Conservation (phyloP, 1,284 basidiomycete species). For the Phylloporus sp. region DNA sequence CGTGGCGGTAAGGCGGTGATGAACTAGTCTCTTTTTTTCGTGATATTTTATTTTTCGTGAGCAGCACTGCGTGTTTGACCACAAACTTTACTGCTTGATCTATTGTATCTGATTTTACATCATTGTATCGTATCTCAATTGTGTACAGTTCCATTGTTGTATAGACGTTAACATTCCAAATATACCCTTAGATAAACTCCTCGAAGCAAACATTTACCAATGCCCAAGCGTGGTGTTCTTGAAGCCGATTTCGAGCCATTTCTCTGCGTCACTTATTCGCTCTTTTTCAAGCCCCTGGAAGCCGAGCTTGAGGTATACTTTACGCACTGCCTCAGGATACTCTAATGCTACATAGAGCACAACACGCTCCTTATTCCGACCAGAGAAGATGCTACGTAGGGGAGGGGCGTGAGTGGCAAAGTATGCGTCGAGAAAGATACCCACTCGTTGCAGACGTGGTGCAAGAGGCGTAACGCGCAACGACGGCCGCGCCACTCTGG, state of each 20-base stretch:
- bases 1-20: conserved; percentile 43
- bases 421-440: conserved; percentile 19
- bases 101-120: not conserved
- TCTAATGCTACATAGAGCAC: conserved; percentile 57
- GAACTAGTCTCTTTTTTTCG: conserved; percentile 11
- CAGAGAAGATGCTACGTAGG: not conserved
- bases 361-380: conserved; percentile 42
- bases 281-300: conserved; percentile 25
- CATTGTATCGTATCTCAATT: not conserved
- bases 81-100: not conserved
- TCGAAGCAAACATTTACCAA: conserved; percentile 16
- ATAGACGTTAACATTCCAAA: not conserved
- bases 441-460: conserved; percentile 51
- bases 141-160: not conserved
- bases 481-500: conserved; percentile 48
- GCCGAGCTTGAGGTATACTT: conserved; percentile 29
- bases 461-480: conserved; percentile 54
- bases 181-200: not conserved
- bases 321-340: conserved; percentile 24
- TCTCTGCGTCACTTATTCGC: conserved; percentile 20
- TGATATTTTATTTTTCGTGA: not conserved
- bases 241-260: conserved; percentile 35
- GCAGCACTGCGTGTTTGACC: not conserved
- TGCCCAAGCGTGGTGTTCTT: conserved; percentile 21
- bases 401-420: not conserved